phyloP scores from a whole-genome alignment of 495 filamentous ascomycete genomes.

The Lichina pygmaea region DNA sequence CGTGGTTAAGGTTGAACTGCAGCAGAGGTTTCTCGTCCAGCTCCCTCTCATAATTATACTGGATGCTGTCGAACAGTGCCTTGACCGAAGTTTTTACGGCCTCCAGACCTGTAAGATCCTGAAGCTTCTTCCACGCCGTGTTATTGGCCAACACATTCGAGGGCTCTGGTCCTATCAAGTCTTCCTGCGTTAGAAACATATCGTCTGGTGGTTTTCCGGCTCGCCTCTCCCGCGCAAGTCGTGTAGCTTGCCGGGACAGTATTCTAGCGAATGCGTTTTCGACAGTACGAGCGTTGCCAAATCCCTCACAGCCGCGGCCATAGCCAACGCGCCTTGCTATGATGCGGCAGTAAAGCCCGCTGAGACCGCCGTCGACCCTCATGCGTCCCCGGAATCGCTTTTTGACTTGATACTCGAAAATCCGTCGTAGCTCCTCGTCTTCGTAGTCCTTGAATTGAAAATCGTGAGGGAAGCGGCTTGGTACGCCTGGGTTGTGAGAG shows the following conservation, averaged over 20 bases:
- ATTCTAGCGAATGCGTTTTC: conserved; percentile 32
- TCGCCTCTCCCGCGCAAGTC: conserved; percentile 19
- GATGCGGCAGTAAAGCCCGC: conserved; percentile 40
- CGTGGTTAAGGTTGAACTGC: conserved; percentile 35
- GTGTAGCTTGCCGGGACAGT: conserved; percentile 25
- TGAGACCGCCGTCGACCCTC: conserved; percentile 28
- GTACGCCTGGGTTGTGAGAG: conserved; percentile 46
- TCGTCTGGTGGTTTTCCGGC: conserved; percentile 8
- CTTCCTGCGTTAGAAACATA: conserved; percentile 24
- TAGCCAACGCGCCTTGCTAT: conserved; percentile 30
- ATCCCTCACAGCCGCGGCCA: conserved; percentile 35
- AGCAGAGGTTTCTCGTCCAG: conserved; percentile 27
- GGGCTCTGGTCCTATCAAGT: conserved; percentile 42
- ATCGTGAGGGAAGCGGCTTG: conserved; percentile 39
- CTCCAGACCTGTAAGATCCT: conserved; percentile 29
- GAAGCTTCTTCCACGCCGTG: conserved; percentile 29
- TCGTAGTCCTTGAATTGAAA: conserved; percentile 44
- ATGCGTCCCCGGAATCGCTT: conserved; percentile 24
- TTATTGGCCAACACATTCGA: conserved; percentile 19
- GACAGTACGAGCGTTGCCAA: conserved; percentile 44
- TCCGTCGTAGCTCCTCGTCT: conserved; percentile 32
- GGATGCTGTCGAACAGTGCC: conserved; percentile 27
- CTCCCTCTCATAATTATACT: conserved; percentile 34
- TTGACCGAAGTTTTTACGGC: conserved; percentile 34
- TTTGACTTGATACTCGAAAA: conserved; percentile 21